A percentile compares a stretch with the other conserved stretches of the same genome.
Evolutionary conservation across 2,329 filamentous ascomycete species (phyloP).

Genomic region (Remersonia thermophila): DNA sequence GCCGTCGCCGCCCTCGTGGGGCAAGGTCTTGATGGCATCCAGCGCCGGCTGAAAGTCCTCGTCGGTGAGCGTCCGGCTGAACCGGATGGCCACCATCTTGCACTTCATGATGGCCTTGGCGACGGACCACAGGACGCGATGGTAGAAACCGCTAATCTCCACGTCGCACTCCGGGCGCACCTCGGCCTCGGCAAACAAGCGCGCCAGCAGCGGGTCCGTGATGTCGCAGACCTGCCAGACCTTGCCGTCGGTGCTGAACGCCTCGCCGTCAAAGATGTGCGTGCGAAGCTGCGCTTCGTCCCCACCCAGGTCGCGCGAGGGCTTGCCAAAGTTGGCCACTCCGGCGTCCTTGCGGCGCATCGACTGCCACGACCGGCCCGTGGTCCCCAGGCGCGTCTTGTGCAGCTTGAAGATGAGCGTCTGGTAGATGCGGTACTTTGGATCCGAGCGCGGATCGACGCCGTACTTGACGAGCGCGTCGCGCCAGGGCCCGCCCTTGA

Average conservation of each 20-base stretch:
- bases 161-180: conserved; percentile 47
- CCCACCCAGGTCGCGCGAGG: conserved; percentile 18
- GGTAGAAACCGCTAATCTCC: conserved; percentile 68
- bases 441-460: conserved; percentile 68
- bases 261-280: conserved; percentile 75
- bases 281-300: conserved; percentile 24
- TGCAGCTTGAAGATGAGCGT: conserved; percentile 74
- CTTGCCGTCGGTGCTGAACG: conserved; percentile 66
- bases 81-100: conserved; percentile 61
- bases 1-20: conserved; percentile 15
- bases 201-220: conserved; percentile 59
- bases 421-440: conserved; percentile 71
- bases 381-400: conserved; percentile 34
- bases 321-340: conserved; percentile 17
- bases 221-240: conserved; percentile 94
- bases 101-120: conserved; percentile 78
- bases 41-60: conserved; percentile 34
- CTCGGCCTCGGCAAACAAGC: conserved; percentile 51
- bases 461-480: conserved; percentile 80
- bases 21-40: conserved; percentile 10
- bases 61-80: conserved; percentile 38
- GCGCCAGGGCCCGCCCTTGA: conserved; percentile 83
- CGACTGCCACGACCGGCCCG: conserved; percentile 37
- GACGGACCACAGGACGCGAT: conserved; percentile 70
- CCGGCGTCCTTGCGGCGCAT: conserved; percentile 27